phyloP scores from a whole-genome alignment of 169 alveolate genomes.

The Cryptosporidium baileyi region DNA sequence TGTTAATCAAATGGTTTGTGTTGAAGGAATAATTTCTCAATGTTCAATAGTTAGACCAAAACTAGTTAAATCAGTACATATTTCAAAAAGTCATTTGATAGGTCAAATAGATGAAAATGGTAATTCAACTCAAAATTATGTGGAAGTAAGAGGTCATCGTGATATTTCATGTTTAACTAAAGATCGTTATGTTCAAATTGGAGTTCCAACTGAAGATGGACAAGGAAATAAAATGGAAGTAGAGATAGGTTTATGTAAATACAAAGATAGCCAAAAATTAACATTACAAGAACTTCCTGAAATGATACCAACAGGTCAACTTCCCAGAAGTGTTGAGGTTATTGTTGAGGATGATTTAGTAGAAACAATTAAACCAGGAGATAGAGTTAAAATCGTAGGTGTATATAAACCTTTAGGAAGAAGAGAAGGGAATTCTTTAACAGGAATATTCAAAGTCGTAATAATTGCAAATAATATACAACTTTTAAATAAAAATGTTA shows the following conservation, averaged over 20 bases:
- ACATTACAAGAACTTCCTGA: constrained; percentile 97
- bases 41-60: constrained; percentile 92
- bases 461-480: constrained; percentile 90
- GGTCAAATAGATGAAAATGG: constrained; percentile 72
- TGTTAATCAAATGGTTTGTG: constrained; percentile 90
- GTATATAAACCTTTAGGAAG: constrained; percentile 90
- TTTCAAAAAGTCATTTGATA: constrained; percentile 66
- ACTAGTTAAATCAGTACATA: constrained; percentile 88
- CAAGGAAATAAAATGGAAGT: constrained; percentile 83
- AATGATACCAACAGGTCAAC: constrained; percentile 96
- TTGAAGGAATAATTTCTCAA: constrained; percentile 96
- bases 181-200: constrained; percentile 71
- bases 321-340: constrained; percentile 95
- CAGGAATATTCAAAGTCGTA: constrained; percentile 90
- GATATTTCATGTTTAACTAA: constrained; percentile 48
- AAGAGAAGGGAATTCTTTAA: constrained; percentile 77
- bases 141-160: constrained; percentile 73
- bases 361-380: constrained; percentile 92
- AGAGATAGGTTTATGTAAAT: constrained; percentile 93
- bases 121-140: constrained; percentile 24
- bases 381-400: constrained; percentile 94
- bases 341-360: constrained; percentile 93
- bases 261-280: constrained; percentile 90
- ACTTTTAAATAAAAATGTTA: constrained; percentile 75
- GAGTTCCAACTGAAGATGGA: constrained; percentile 83